Evolutionary conservation across 768 basidiomycete genomes (phyloP).

Genomic region (Tylopilus sp.): DNA sequence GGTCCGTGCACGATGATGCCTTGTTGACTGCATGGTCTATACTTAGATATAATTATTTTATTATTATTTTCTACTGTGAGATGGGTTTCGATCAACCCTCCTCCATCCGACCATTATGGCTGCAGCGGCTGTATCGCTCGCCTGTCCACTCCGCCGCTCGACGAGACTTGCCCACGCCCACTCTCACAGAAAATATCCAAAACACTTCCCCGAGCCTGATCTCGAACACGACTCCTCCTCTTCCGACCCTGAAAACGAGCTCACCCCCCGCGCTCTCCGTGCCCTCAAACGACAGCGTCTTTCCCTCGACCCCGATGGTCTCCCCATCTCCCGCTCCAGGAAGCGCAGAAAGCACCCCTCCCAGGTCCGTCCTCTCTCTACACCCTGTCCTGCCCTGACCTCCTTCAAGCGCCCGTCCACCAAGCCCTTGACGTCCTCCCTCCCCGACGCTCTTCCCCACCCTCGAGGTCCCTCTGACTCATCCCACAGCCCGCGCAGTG

Average conservation of each 20-base stretch:
- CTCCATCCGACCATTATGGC: constrained; percentile 24
- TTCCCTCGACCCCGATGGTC: constrained; percentile 28
- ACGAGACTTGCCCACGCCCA: constrained; percentile 26
- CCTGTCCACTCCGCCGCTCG: constrained; percentile 30
- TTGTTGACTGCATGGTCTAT: constrained; percentile 12
- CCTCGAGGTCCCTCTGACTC: not conserved
- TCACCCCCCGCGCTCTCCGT: constrained; percentile 33
- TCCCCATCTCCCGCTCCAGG: constrained; percentile 18
- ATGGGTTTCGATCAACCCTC: constrained; percentile 11
- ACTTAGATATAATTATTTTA: not conserved
- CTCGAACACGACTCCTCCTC: constrained; percentile 18
- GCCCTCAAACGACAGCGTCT: constrained; percentile 33
- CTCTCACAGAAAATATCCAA: not conserved
- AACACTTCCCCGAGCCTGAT: constrained; percentile 12
- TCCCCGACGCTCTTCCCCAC: constrained; percentile 1
- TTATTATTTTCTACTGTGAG: not conserved
- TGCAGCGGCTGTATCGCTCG: constrained; percentile 28
- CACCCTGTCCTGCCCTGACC: too few relatives aligned
- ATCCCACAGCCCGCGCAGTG: not conserved
- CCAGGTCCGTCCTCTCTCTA: not conserved
- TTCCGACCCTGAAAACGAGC: constrained; percentile 28
- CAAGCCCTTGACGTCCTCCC: constrained; percentile 6
- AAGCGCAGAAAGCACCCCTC: constrained; percentile 18
- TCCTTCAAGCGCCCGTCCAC: constrained; percentile 12
- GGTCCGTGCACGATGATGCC: constrained; percentile 26